A percentile compares a stretch with the other conserved stretches of the same genome.
These are phyloP conservation scores for Myriangium duriaei DNA, from an alignment of 2,329 filamentous ascomycete species.

Conservation along the genomic window DNA sequence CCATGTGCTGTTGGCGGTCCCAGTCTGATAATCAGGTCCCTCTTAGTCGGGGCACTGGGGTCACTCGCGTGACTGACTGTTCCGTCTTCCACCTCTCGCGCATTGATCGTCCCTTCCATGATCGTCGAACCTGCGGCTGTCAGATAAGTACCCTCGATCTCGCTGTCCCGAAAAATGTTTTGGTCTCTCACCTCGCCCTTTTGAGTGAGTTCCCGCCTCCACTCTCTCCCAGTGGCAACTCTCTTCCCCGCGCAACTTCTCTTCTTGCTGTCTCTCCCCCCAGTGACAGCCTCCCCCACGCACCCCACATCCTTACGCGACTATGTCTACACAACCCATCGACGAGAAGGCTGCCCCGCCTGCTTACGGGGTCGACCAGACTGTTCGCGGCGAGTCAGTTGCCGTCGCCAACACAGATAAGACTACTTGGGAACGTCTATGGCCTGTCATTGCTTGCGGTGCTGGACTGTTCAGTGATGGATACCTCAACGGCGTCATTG, in stretches of 20 bases:
- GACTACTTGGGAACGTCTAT: slow-evolving; percentile 37
- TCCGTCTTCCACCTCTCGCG: too few relatives aligned
- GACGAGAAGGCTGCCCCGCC: neutral
- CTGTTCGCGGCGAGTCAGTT: neutral
- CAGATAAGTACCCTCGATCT: neutral
- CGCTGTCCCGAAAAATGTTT: neutral
- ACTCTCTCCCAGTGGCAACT: too few relatives aligned
- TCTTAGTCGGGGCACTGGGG: too few relatives aligned
- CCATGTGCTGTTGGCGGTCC: too few relatives aligned
- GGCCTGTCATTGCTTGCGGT: slow-evolving; percentile 76
- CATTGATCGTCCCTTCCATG: neutral
- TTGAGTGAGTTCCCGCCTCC: too few relatives aligned
- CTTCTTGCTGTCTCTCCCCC: neutral
- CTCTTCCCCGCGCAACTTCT: neutral
- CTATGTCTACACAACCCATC: neutral
- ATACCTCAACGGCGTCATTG: slow-evolving; percentile 86
- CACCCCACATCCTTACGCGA: neutral
- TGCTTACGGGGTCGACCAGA: neutral
- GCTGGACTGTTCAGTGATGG: slow-evolving; percentile 85
- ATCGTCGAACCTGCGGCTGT: neutral
- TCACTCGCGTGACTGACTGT: too few relatives aligned
- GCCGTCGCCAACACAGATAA: slow-evolving; percentile 14
- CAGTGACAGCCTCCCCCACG: neutral
- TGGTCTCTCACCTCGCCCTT: neutral
- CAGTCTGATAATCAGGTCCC: too few relatives aligned